Evolutionary conservation across 192 early-diverging fungal species (phyloP).

Genomic region (Chytriomyces sp.): DNA sequence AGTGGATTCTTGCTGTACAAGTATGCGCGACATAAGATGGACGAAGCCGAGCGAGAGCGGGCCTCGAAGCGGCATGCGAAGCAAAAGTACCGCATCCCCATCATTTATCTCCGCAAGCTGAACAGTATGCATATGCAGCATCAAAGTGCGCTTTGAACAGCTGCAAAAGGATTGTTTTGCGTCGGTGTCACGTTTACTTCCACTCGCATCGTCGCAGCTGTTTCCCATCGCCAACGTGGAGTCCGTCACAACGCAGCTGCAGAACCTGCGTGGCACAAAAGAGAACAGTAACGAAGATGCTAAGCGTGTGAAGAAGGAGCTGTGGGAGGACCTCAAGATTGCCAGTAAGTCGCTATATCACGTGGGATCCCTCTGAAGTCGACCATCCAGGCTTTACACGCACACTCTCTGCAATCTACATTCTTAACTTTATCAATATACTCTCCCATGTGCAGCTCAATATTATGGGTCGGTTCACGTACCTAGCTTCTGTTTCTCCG

Average conservation of each 20-base stretch:
- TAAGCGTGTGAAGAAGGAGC: conserved; percentile 48
- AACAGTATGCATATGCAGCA: conserved; percentile 54
- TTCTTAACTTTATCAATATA: conserved; percentile 80
- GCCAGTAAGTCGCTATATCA: conserved; percentile 55
- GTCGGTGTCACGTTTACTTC: conserved; percentile 80
- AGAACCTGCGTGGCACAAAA: conserved; percentile 45
- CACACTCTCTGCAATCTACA: conserved; percentile 82
- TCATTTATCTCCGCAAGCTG: neutral
- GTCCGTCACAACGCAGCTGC: conserved; percentile 62
- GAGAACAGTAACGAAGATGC: conserved; percentile 6
- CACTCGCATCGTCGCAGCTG: conserved; percentile 77
- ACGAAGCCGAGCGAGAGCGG: conserved; percentile 70
- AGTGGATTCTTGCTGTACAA: conserved; percentile 48
- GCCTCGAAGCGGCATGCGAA: conserved; percentile 68
- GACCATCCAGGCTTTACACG: conserved; percentile 73
- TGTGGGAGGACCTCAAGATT: conserved; percentile 92
- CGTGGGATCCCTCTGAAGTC: neutral
- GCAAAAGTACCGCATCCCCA: conserved; percentile 66
- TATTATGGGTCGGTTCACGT: conserved; percentile 87
- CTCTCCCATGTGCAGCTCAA: conserved; percentile 88
- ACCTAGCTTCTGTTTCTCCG: conserved; percentile 52
- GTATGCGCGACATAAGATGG: conserved; percentile 71
- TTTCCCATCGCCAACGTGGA: conserved; percentile 82
- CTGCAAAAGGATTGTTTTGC: conserved; percentile 91
- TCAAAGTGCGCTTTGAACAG: conserved; percentile 89